A percentile compares a stretch with the other conserved stretches of the same genome.
These are phyloP conservation scores for Colletotrichum trifolii DNA, from an alignment of 2,329 filamentous ascomycete species.

Conservation along the genomic window DNA sequence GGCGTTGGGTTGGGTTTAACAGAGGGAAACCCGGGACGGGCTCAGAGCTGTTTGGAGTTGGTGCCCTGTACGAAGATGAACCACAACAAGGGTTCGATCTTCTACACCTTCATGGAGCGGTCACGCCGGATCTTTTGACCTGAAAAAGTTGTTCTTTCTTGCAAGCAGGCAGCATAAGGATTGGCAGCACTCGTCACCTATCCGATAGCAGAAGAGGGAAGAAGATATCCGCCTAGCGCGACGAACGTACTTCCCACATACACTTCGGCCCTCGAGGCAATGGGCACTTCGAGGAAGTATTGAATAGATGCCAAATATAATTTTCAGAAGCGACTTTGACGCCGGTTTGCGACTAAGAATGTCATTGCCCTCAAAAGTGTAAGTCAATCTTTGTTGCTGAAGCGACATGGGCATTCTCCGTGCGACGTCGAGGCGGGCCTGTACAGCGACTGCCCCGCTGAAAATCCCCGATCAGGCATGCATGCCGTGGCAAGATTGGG, in stretches of 20 bases:
- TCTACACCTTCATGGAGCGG: constrained; percentile 15
- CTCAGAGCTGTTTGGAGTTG: constrained; percentile 13
- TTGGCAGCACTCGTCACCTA: background rate
- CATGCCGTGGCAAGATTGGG: constrained; percentile 4
- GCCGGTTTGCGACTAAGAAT: no score
- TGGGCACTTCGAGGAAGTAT: background rate
- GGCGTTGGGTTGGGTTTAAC: constrained; percentile 31
- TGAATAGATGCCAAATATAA: no score
- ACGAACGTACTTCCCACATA: no score
- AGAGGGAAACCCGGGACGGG: constrained; percentile 20
- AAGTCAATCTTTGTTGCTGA: background rate
- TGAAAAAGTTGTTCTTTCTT: constrained; percentile 5
- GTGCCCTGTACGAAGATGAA: constrained; percentile 15
- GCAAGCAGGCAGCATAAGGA: constrained; percentile 3
- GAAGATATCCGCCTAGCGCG: no score
- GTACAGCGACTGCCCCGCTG: constrained; percentile 13
- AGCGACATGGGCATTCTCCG: background rate
- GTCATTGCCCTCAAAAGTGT: no score
- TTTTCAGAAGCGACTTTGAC: no score
- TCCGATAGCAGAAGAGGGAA: no score
- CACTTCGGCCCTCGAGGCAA: background rate
- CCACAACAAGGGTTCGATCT: constrained; percentile 13
- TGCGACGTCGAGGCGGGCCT: background rate
- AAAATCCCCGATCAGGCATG: constrained; percentile 10
- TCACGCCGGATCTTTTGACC: background rate